Base-by-base conservation (phyloP, 1,284 basidiomycete species). In the Flammula alnicola region DNA sequence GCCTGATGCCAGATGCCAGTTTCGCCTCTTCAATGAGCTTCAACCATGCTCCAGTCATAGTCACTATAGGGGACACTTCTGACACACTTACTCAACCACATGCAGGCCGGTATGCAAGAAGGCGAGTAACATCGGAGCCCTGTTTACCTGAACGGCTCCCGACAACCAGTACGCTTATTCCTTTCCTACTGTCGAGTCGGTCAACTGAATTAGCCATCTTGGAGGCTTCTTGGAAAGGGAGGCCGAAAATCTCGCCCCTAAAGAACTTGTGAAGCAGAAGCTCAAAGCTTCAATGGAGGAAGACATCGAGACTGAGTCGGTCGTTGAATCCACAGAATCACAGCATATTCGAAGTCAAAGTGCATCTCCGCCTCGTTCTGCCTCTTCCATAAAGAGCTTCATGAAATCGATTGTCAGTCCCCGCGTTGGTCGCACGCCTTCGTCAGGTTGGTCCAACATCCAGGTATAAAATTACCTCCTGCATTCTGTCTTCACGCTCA, bases 61-160 rank as follows among this genome's bases (percentile, higher is more conserved):
- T 63, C 31, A 65, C 63, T 53, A 41, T 58, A 30, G 64, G 54
- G 40, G 66, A 55, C 44, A 56, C 25, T 23, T 49, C 53, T 50
- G 51, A 58, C 23, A 32, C 47, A 30, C 37, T 29, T 12, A 20
- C 42, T 19, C 49, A 47, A 41, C 11, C 36, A 44, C 39, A 50
- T 11, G 11, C 44, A 44, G 17, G 51, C 38, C 61, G 63, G 19
- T 16, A 46, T 33, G 42, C 58, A 30, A 65, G 72, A 53, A 73
- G 63, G 56, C 75, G 73, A 36, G 52, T 81, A 3, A 54, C 56
- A 9, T 76, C 78, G 4, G 71, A 79, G n/a, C 78, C 78, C 46
- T 86, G 84, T 66, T 73, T 91, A 33, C 82, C 81, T 35, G 78
- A 76, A 39, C 76, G 86, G n/a, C 73, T 91, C 32, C 88, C 88